Percentiles rank a stretch among this genome's conserved stretches.
Conservation (phyloP, 768 basidiomycete species). For the Boletus rubropictus region DNA sequence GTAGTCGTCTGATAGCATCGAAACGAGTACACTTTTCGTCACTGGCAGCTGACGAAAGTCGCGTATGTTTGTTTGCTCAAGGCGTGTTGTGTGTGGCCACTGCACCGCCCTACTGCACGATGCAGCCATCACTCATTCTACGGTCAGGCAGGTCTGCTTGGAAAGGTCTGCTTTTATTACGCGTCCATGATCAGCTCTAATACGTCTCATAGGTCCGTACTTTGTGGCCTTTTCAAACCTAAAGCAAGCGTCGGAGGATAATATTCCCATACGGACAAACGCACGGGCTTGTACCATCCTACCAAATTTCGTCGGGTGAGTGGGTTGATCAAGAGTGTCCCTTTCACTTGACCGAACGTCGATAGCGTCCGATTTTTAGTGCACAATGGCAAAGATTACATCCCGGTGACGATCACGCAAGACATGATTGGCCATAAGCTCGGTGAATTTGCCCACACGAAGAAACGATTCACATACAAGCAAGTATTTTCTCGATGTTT, state of each 20-base stretch:
- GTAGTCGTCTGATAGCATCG: conserved; percentile 12
- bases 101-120: conserved; percentile 20
- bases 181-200: background rate
- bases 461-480: conserved; percentile 83
- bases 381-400: conserved; percentile 89
- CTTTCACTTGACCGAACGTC: background rate
- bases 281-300: conserved; percentile 89
- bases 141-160: conserved; percentile 74
- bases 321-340: background rate
- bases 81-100: too few relatives aligned
- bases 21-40: too few relatives aligned
- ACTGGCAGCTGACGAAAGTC: too few relatives aligned
- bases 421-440: conserved; percentile 99
- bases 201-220: conserved; percentile 64
- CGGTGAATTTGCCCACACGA: conserved; percentile 89
- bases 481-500: conserved; percentile 37
- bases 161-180: conserved; percentile 51
- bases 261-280: conserved; percentile 82
- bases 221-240: conserved; percentile 92
- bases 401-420: conserved; percentile 81
- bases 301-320: conserved; percentile 93
- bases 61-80: conserved; percentile 9
- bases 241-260: conserved; percentile 70
- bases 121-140: conserved; percentile 59
- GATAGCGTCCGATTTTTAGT: conserved; percentile 80